Evolutionary conservation across 2,329 filamentous ascomycete species (phyloP).

Genomic region (Aureobasidium sp.): DNA sequence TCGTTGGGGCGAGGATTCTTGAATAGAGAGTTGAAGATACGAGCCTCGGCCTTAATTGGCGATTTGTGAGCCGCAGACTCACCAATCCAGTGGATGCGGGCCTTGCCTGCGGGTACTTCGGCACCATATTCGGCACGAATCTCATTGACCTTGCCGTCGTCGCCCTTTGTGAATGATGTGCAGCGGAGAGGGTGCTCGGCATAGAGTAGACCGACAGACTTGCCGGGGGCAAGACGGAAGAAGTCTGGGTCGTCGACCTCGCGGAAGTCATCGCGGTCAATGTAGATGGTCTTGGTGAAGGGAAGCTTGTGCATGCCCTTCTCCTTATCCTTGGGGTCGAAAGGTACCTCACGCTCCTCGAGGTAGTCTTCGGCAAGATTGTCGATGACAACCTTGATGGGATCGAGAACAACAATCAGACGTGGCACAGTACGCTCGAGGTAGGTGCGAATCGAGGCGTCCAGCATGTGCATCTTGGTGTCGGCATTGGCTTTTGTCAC

Average conservation of each 20-base stretch:
- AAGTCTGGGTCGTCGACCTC: slow-evolving; percentile 66
- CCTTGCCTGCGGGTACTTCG: slow-evolving; percentile 43
- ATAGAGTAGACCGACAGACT: slow-evolving; percentile 67
- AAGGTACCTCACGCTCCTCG: slow-evolving; percentile 63
- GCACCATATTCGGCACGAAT: slow-evolving; percentile 65
- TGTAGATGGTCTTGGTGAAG: slow-evolving; percentile 75
- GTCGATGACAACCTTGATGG: slow-evolving; percentile 74
- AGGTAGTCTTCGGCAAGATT: slow-evolving; percentile 63
- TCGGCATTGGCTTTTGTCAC: slow-evolving; percentile 76
- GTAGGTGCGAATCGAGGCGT: slow-evolving; percentile 76
- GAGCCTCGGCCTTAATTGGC: slow-evolving; percentile 61
- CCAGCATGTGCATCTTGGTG: slow-evolving; percentile 76
- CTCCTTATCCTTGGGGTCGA: slow-evolving; percentile 70
- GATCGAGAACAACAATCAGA: slow-evolving; percentile 83
- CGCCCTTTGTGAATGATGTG: slow-evolving; percentile 60
- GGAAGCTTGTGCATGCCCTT: slow-evolving; percentile 56
- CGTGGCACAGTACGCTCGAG: slow-evolving; percentile 83
- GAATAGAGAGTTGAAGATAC: slow-evolving; percentile 77
- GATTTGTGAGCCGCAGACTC: slow-evolving; percentile 56
- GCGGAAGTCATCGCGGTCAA: slow-evolving; percentile 73
- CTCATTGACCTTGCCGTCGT: slow-evolving; percentile 57
- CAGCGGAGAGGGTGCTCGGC: slow-evolving; percentile 63
- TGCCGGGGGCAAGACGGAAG: slow-evolving; percentile 69
- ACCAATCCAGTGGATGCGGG: slow-evolving; percentile 80
- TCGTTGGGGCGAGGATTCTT: slow-evolving; percentile 76